phyloP scores from a whole-genome alignment of 1,284 basidiomycete genomes.

The Takashimella koratensis region DNA sequence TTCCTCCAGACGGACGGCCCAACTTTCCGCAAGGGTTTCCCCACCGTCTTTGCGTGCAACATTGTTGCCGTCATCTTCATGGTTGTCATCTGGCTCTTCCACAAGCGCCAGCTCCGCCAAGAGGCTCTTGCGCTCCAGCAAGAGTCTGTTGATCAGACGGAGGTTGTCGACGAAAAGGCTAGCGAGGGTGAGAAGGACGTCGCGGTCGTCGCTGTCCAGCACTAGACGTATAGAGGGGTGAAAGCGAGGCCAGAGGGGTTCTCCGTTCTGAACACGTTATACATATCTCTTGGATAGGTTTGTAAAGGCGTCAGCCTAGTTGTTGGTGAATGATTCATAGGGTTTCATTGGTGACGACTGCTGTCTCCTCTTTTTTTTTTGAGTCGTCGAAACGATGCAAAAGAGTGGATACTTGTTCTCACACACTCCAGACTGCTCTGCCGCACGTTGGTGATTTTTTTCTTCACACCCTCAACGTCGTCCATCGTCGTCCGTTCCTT shows the following conservation, averaged over 20 bases:
- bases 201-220: neutral
- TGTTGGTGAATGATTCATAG: too few relatives aligned
- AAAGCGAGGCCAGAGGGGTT: neutral
- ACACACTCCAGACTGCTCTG: too few relatives aligned
- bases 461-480: too few relatives aligned
- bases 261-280: neutral
- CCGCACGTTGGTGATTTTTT: too few relatives aligned
- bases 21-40: conserved; percentile 14
- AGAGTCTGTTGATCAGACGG: neutral
- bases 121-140: neutral
- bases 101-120: conserved; percentile 3
- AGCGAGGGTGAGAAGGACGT: neutral
- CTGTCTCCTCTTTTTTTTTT: too few relatives aligned
- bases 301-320: neutral
- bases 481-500: too few relatives aligned
- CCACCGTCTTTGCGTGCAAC: conserved; percentile 4
- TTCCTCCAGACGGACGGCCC: conserved; percentile 15
- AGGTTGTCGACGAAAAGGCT: neutral
- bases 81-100: neutral
- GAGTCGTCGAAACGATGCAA: too few relatives aligned
- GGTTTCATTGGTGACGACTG: too few relatives aligned
- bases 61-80: conserved; percentile 7
- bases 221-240: neutral
- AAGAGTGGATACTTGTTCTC: too few relatives aligned
- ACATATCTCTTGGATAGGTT: neutral